phyloP scores from a whole-genome alignment of 345 rosid genomes.

The Lumnitzera littorea region DNA sequence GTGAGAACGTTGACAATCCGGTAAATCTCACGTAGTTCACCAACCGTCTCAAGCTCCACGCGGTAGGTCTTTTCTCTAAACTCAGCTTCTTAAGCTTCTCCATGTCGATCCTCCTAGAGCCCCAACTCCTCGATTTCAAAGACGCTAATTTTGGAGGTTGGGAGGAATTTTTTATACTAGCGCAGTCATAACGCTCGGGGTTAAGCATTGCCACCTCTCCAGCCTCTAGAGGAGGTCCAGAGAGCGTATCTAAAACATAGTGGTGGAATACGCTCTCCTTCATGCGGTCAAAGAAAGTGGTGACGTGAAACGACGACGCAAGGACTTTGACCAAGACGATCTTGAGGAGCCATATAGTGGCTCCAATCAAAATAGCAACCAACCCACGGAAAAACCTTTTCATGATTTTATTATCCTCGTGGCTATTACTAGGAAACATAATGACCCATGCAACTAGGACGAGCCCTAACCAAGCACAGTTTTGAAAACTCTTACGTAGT shows the following conservation, averaged over 20 bases:
- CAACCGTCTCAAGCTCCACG: slow-evolving; percentile 48
- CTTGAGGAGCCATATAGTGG: slow-evolving; percentile 50
- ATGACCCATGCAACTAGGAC: slow-evolving; percentile 26
- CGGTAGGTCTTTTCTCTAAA: slow-evolving; percentile 22
- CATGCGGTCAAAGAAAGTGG: slow-evolving; percentile 58
- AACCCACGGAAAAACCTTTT: slow-evolving; percentile 23
- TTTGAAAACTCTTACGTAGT: slow-evolving; percentile 28
- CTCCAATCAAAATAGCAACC: slow-evolving; percentile 30
- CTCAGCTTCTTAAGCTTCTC: slow-evolving; percentile 46
- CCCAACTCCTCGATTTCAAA: slow-evolving; percentile 10
- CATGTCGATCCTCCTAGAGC: slow-evolving; percentile 32
- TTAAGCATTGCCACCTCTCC: slow-evolving; percentile 12
- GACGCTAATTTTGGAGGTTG: no score
- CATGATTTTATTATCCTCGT: slow-evolving; percentile 22
- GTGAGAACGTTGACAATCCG: slow-evolving; percentile 42
- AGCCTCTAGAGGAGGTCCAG: slow-evolving; percentile 37
- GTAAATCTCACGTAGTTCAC: slow-evolving; percentile 32
- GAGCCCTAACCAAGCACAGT: slow-evolving; percentile 32
- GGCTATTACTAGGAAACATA: slow-evolving; percentile 22
- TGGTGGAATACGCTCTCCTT: slow-evolving; percentile 49
- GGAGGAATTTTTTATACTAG: no score
- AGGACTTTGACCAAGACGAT: slow-evolving; percentile 39
- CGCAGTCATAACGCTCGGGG: no score
- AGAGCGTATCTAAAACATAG: slow-evolving; percentile 40
- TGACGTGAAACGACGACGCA: slow-evolving; percentile 49